phyloP scores from a whole-genome alignment of 805 yeast genomes.

The Candida pini region DNA sequence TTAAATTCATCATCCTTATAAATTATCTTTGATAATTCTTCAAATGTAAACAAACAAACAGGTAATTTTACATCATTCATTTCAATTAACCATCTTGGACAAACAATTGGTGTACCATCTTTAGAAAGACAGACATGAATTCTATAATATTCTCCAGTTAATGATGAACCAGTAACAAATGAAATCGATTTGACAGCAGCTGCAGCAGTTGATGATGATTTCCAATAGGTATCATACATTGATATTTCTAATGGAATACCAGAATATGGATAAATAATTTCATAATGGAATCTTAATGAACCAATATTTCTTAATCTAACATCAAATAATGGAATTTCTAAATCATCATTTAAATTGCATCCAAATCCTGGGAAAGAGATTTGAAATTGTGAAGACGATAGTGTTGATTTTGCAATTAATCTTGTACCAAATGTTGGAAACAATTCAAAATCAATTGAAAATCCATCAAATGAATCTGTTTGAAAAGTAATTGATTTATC shows the following conservation, averaged over 20 bases:
- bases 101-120: conserved; percentile 83
- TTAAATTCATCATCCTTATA: conserved; percentile 15
- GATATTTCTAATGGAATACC: conserved; percentile 83
- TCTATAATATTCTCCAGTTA: conserved; percentile 73
- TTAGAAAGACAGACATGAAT: conserved; percentile 63
- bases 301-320: conserved; percentile 78
- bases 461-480: conserved; percentile 67
- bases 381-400: conserved; percentile 52
- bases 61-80: conserved; percentile 46
- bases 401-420: conserved; percentile 82
- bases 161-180: conserved; percentile 85
- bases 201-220: conserved; percentile 57
- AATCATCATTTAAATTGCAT: conserved; percentile 32
- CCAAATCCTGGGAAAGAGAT: conserved; percentile 32
- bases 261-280: conserved; percentile 81
- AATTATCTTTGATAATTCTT: conserved; percentile 31
- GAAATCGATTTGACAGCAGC: conserved; percentile 38
- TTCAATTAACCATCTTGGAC: conserved; percentile 60
- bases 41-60: conserved; percentile 51
- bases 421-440: conserved; percentile 95
- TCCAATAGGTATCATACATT: conserved; percentile 96
- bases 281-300: conserved; percentile 67
- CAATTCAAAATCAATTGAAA: conserved; percentile 79
- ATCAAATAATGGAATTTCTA: conserved; percentile 73
- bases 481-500: conserved; percentile 72